Evolutionary conservation across 2,329 filamentous ascomycete species (phyloP), one percentile per base, ranked within the genome.

Genomic region (Trichoderma polysporum): DNA sequence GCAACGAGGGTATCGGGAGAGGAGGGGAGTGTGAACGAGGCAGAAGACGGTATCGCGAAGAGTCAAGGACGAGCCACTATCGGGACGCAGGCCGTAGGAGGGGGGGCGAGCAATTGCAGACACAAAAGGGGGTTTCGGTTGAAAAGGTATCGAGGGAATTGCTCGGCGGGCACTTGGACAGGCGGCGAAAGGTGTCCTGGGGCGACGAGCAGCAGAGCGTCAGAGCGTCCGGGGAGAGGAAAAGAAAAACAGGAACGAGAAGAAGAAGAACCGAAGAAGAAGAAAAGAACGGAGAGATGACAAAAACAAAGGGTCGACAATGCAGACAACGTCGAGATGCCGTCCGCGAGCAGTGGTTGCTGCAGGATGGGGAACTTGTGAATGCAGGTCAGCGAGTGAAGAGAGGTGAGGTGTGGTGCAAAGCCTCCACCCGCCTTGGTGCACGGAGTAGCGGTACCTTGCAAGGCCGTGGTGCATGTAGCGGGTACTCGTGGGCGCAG

Each of bases 351-450:
- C 56, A 53, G 57, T 25, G 22, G 59, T 57, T 58, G 62, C 62
- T 66, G 62, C 62, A 62, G 64, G 57, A 66, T 66, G 64, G 64
- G 64, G 62, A 57, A 65, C 62, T 57, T 52, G 49, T 57, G 54
- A 66, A 66, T 66, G 62, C 62, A 66, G 62, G 62, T 66, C 62
- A 66, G 62, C 61, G 61, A 64, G 61, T 15, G 59, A 54, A 64
- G 61, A 64, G 61, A 64, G 61, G 61, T 64, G 61, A 64, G 50
- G 61, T 64, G 61, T 64, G 61, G 61, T 64, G 61, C 61, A 54
- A 64, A 54, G 61, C 60, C 60, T 64, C 61, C 61, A 64, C 61
- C 33, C 39, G 10, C 12, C 52, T 56, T 50, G 19, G 41, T n/a
- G 41, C 45, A 47, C 47, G 59, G 29, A 47, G 61, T 56, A 35